Evolutionary conservation across 257 asterid genomes (phyloP), one percentile per base, ranked within the genome.

Genomic region (Leptodermis oblonga): DNA sequence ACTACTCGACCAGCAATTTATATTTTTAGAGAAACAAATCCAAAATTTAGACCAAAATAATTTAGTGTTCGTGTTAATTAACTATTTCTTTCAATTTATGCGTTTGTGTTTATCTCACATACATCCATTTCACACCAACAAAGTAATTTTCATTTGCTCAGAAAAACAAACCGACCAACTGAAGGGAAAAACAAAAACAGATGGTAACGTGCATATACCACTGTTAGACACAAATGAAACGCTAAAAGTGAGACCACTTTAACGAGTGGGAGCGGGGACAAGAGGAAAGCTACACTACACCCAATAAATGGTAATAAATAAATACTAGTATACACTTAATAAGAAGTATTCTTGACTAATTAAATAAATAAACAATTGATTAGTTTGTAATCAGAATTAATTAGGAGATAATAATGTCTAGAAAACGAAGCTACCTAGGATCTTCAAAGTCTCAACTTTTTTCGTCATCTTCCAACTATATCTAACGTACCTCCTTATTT

Each of bases 381-480:
- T 34, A 34, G 39, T 34, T 6, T n/a, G 39, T 53, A 53, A 28
- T 53, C 28, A 28, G 25, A 53, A 28, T 18, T 51, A 51, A 56
- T 8, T 26, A 28, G n/a, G 0, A 56, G 34, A 52, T 55, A 20
- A 59, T 13, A 59, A 33, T 58, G 13, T 59, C 45, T 7, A 34
- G 33, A 34, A n/a, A 62, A 31, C 49, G 42, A 22, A 62, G 67
- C 67, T 62, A 18, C 45, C 37, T 1, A 42, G 49, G 65, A 68
- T 62, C 69, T 68, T 18, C 46, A 34, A 2, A 36, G n/a, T 36
- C 48, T 37, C 48, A 36, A 62, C 12, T 46, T 36, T 65, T 70
- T 51, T 49, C 72, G 67, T 68, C 66, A 65, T 43, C 65, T 74
- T 70, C 76, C 68, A 56, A 73, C 79, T 70, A 70, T 75, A 64